Conservation (phyloP, 2,329 filamentous ascomycete genomes). For the Blastomyces emzantsi region DNA sequence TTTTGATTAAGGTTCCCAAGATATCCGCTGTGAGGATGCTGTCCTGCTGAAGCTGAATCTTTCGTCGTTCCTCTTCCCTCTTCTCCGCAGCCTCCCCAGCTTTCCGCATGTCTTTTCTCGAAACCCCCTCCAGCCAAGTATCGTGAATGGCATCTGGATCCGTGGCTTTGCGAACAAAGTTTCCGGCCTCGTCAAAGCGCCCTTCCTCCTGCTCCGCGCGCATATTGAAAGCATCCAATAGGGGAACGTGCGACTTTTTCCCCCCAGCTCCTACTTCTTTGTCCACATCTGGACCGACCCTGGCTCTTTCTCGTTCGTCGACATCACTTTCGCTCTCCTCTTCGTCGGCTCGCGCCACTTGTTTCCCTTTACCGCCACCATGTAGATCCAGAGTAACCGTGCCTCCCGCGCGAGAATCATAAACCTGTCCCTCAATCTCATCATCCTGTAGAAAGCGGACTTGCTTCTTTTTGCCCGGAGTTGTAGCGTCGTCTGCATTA, state of each 20-base stretch:
- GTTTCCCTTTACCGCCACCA: constrained; percentile 44
- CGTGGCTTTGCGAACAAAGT: constrained; percentile 78
- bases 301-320: constrained; percentile 60
- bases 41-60: constrained; percentile 66
- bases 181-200: constrained; percentile 80
- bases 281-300: constrained; percentile 67
- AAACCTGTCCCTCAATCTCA: constrained; percentile 73
- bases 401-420: constrained; percentile 62
- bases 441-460: constrained; percentile 52
- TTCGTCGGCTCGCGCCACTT: constrained; percentile 54
- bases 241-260: constrained; percentile 85
- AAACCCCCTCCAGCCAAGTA: constrained; percentile 82
- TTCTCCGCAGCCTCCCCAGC: constrained; percentile 82
- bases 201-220: constrained; percentile 84
- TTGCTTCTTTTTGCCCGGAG: constrained; percentile 49
- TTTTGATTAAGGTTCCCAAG: constrained; percentile 60
- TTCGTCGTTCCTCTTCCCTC: constrained; percentile 65
- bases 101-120: constrained; percentile 84
- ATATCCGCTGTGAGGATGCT: constrained; percentile 63
- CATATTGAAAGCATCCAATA: constrained; percentile 95
- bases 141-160: constrained; percentile 90
- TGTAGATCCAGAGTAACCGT: constrained; percentile 52
- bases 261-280: constrained; percentile 84
- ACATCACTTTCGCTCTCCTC: constrained; percentile 46
- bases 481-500: constrained; percentile 44